These are phyloP conservation scores for Grosmannia serpens DNA, from an alignment of 2,329 filamentous ascomycete species.

Conservation along the genomic window DNA sequence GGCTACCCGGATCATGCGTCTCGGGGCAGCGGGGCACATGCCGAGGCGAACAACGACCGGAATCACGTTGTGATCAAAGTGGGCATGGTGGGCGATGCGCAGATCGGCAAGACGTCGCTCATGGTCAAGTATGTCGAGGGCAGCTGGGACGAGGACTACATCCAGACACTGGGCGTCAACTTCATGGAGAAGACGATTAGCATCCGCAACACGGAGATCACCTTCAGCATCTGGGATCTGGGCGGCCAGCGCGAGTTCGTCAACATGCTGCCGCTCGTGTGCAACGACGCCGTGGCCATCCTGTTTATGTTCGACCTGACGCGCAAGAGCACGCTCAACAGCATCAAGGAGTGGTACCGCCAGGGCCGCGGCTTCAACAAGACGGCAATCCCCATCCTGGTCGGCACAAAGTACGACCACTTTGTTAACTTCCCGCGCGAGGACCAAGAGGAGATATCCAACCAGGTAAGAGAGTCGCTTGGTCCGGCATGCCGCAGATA, in stretches of 20 bases:
- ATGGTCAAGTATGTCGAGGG: conserved; percentile 99
- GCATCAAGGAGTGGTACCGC: conserved; percentile 99
- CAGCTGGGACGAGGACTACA: conserved; percentile 99
- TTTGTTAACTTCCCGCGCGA: conserved; percentile 98
- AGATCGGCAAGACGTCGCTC: conserved; percentile 96
- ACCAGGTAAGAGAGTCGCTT: conserved; percentile 60
- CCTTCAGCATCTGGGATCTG: conserved; percentile 98
- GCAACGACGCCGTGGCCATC: conserved; percentile 96
- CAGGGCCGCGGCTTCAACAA: conserved; percentile 98
- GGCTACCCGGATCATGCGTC: conserved; percentile 33
- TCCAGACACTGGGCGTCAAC: conserved; percentile 96
- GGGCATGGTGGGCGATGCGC: conserved; percentile 97
- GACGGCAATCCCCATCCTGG: conserved; percentile 95
- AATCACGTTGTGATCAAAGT: conserved; percentile 95
- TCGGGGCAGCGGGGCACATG: conserved; percentile 26
- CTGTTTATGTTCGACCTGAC: conserved; percentile 99
- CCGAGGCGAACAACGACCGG: conserved; percentile 33
- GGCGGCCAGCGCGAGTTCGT: conserved; percentile 98
- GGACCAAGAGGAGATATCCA: conserved; percentile 96
- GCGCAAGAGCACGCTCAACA: conserved; percentile 94
- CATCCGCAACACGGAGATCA: conserved; percentile 98
- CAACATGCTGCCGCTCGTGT: conserved; percentile 98
- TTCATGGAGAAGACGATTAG: conserved; percentile 99
- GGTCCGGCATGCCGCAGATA: background rate
- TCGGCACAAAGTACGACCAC: conserved; percentile 97